Evolutionary conservation across 106 monocot genomes (phyloP).

Genomic region (Allium fistulosum): DNA sequence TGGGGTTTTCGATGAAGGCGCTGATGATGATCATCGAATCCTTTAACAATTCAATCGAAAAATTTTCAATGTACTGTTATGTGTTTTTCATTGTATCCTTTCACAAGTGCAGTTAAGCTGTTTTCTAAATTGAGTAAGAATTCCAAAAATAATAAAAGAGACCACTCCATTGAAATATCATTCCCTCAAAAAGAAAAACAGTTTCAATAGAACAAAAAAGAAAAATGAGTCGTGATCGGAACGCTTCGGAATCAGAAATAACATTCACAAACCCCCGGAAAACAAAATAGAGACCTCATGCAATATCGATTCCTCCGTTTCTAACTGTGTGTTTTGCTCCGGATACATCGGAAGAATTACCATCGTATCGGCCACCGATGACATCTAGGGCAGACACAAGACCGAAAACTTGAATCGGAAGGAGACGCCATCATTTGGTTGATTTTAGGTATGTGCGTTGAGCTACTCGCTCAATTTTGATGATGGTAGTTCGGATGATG

Average conservation of each 20-base stretch:
- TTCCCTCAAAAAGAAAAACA: too few relatives aligned
- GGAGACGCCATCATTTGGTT: conserved; percentile 20
- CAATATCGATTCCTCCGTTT: not conserved
- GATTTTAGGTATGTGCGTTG: conserved; percentile 30
- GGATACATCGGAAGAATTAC: not conserved
- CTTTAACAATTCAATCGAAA: too few relatives aligned
- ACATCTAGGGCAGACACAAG: conserved; percentile 6
- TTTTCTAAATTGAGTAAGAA: too few relatives aligned
- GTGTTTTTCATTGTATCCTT: too few relatives aligned
- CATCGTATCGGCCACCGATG: conserved; percentile 6
- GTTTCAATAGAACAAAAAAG: not conserved
- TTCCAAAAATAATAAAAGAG: too few relatives aligned
- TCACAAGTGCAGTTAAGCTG: too few relatives aligned
- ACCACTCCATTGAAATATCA: too few relatives aligned
- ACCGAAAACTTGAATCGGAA: conserved; percentile 1
- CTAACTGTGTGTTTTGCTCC: conserved; percentile 6
- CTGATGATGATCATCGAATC: conserved; percentile 44
- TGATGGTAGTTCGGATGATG: conserved; percentile 14
- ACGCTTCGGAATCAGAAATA: not conserved
- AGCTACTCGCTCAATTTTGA: conserved; percentile 49
- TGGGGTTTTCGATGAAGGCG: conserved; percentile 88
- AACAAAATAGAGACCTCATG: not conserved
- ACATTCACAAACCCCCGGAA: not conserved
- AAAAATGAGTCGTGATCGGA: not conserved
- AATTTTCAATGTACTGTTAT: not conserved